phyloP scores from a whole-genome alignment of 2,329 filamentous ascomycete genomes.

The Epichloe hybrida region DNA sequence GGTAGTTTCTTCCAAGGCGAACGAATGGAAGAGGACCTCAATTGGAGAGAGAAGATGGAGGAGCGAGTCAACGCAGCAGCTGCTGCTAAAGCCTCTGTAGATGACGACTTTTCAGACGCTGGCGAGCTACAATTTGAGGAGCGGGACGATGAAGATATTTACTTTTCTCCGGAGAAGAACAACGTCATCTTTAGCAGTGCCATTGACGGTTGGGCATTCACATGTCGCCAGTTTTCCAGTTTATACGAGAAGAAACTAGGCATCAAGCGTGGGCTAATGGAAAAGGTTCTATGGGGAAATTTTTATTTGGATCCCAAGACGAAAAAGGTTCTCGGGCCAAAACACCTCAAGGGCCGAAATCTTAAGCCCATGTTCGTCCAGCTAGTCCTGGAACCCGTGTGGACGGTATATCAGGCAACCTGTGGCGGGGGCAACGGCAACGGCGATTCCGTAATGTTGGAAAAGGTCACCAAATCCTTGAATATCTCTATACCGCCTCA shows the following conservation, averaged over 20 bases:
- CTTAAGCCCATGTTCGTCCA: constrained; percentile 98
- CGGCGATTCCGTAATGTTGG: constrained; percentile 67
- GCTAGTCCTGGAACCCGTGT: constrained; percentile 86
- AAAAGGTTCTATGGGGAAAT: constrained; percentile 93
- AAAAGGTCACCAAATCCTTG: constrained; percentile 91
- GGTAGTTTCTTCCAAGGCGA: constrained; percentile 97
- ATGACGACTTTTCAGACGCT: constrained; percentile 37
- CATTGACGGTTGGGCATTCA: constrained; percentile 98
- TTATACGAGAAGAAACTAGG: constrained; percentile 95
- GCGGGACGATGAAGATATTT: constrained; percentile 88
- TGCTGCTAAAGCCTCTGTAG: constrained; percentile 42
- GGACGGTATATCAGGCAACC: constrained; percentile 89
- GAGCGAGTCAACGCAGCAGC: constrained; percentile 63
- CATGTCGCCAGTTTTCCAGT: constrained; percentile 80
- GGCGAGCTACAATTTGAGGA: constrained; percentile 68
- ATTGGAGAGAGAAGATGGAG: constrained; percentile 90
- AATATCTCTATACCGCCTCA: constrained; percentile 76
- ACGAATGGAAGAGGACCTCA: constrained; percentile 94
- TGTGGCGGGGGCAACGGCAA: constrained; percentile 69
- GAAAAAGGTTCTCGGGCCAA: constrained; percentile 78
- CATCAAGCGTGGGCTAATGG: constrained; percentile 74
- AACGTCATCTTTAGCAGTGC: constrained; percentile 99
- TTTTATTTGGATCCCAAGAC: constrained; percentile 96
- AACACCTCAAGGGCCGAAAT: constrained; percentile 82
- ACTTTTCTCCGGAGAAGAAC: constrained; percentile 95